Percentiles rank a stretch among this genome's conserved stretches.
Conservation (phyloP, 73 alveolate species). For the Effrenium voratum region DNA sequence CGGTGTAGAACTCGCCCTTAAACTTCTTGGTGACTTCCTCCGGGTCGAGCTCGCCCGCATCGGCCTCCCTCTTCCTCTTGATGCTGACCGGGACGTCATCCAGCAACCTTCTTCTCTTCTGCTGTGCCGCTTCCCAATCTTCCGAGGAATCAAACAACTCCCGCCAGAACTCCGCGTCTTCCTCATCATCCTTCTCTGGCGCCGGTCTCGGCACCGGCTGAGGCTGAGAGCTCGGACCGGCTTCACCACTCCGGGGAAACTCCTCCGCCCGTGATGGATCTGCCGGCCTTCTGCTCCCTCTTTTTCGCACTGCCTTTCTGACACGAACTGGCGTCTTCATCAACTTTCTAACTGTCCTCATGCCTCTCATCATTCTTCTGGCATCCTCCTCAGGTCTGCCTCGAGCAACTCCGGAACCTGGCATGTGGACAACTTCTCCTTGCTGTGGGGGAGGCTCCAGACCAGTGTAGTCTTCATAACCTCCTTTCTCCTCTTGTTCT, state of each 20-base stretch:
- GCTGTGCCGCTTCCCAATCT: neutral
- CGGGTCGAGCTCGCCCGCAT: neutral
- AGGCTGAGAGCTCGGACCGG: too few relatives aligned
- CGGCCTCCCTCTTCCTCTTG: neutral
- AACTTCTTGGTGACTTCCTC: neutral
- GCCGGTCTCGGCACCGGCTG: neutral
- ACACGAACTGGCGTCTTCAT: neutral
- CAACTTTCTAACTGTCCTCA: neutral
- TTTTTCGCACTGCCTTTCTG: neutral
- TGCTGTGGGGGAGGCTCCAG: neutral
- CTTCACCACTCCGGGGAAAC: too few relatives aligned
- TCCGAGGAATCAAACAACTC: neutral
- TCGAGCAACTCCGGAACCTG: too few relatives aligned
- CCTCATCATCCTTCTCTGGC: neutral
- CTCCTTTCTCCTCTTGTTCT: neutral
- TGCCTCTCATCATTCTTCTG: slow-evolving; percentile 13
- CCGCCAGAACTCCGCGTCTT: neutral
- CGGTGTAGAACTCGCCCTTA: neutral
- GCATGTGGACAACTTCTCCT: too few relatives aligned
- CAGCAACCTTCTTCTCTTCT: neutral
- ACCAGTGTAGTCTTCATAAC: neutral
- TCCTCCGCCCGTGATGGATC: too few relatives aligned
- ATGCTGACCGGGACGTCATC: slow-evolving; percentile 3
- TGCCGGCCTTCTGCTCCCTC: slow-evolving; percentile 10
- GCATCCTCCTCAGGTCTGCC: neutral